These are phyloP conservation scores for Phytopythium delawarense DNA, from an alignment of 352 stramenopile species.

Conservation along the genomic window DNA sequence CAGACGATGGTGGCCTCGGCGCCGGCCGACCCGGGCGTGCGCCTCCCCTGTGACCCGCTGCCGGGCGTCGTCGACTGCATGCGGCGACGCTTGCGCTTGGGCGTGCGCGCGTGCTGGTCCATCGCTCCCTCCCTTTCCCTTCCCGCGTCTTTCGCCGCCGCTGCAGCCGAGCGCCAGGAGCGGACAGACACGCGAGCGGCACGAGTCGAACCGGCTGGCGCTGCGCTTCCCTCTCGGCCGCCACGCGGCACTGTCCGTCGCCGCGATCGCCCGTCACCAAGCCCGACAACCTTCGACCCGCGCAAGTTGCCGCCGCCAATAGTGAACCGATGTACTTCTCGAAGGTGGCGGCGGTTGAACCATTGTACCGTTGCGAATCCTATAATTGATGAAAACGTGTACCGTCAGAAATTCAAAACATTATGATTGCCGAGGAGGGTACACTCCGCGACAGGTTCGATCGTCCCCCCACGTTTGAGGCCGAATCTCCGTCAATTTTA, in stretches of 20 bases:
- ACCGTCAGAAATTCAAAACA: too few species aligned
- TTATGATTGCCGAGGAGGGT: too few species aligned
- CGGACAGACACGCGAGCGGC: not conserved
- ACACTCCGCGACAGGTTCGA: too few species aligned
- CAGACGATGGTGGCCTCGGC: slow-evolving; percentile 59
- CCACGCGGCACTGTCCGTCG: not conserved
- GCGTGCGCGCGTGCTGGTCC: slow-evolving; percentile 16
- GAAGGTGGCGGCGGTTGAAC: too few species aligned
- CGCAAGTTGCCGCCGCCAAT: not conserved
- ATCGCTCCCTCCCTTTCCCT: slow-evolving; percentile 5
- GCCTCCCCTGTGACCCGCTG: slow-evolving; percentile 6
- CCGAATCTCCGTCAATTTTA: too few species aligned
- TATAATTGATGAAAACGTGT: not conserved
- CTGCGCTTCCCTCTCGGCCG: not conserved
- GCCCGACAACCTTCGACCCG: not conserved
- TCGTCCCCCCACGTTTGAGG: too few species aligned
- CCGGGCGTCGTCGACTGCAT: slow-evolving; percentile 24
- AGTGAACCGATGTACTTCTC: not conserved
- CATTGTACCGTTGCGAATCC: not conserved
- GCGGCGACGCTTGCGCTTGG: slow-evolving; percentile 48
- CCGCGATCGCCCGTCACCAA: not conserved
- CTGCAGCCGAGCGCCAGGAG: not conserved
- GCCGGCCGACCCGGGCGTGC: slow-evolving; percentile 12
- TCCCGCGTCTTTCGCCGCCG: too few species aligned
- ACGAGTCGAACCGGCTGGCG: not conserved